phyloP scores from a whole-genome alignment of 192 early-diverging fungal species.

The Haplosporangium gracile region DNA sequence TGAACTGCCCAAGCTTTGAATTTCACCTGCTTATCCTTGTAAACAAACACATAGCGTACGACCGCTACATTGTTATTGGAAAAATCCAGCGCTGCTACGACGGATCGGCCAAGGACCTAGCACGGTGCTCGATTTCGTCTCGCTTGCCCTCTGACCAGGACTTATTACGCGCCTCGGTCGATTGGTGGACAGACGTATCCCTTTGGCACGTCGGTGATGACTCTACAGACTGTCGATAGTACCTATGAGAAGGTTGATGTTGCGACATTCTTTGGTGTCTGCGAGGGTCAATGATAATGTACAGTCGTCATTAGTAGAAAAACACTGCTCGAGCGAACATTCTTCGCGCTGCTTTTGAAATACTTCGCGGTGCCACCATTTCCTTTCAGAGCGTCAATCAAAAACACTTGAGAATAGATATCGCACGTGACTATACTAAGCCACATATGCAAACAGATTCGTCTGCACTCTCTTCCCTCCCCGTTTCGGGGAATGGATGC shows the following conservation, averaged over 20 bases:
- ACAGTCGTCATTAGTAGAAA: too few relatives aligned
- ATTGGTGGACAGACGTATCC: slow-evolving; percentile 24
- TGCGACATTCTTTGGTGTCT: slow-evolving; percentile 21
- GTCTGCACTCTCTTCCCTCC: background rate
- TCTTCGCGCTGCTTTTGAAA: too few relatives aligned
- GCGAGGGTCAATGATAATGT: slow-evolving; percentile 1
- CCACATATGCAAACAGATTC: slow-evolving; percentile 1
- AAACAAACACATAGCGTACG: slow-evolving; percentile 2
- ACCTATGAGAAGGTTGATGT: slow-evolving; percentile 3
- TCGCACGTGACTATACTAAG: background rate
- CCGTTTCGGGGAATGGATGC: slow-evolving; percentile 7
- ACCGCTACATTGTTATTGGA: slow-evolving; percentile 27
- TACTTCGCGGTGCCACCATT: too few relatives aligned
- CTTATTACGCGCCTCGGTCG: slow-evolving; percentile 17
- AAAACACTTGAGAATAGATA: background rate
- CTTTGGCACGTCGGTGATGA: slow-evolving; percentile 24
- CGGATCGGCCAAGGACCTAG: slow-evolving; percentile 12
- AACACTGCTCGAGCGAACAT: too few relatives aligned
- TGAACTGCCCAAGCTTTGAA: too few relatives aligned
- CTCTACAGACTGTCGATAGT: slow-evolving; percentile 19
- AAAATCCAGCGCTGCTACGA: slow-evolving; percentile 27
- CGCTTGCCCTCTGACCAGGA: slow-evolving; percentile 25
- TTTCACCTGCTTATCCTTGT: too few relatives aligned
- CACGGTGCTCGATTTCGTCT: slow-evolving; percentile 13
- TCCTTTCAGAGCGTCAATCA: too few relatives aligned